A percentile compares a stretch with the other conserved stretches of the same genome.
Evolutionary conservation across 768 basidiomycete genomes (phyloP).

Genomic region (Hypholoma sublateritium): DNA sequence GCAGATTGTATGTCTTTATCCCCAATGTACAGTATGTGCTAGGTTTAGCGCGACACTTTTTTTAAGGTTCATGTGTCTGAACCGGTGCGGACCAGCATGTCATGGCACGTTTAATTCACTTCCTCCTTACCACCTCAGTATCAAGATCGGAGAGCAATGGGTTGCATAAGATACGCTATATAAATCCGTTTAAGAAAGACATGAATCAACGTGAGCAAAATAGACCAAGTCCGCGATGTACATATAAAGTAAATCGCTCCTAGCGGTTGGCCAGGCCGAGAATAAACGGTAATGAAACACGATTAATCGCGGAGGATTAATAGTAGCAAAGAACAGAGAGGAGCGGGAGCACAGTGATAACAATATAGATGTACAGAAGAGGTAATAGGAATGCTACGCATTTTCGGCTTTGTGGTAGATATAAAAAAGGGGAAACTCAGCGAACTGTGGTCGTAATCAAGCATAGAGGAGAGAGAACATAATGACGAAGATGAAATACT

Average conservation of each 20-base stretch:
- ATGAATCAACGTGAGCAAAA: background rate
- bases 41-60: too few relatives aligned
- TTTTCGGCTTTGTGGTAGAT: background rate
- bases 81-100: too few relatives aligned
- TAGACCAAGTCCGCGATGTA: background rate
- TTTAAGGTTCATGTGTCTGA: too few relatives aligned
- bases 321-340: background rate
- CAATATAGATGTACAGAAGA: constrained; percentile 4
- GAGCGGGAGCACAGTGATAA: background rate
- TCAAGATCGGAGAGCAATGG: background rate
- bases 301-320: constrained; percentile 4
- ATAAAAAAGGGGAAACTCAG: background rate
- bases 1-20: background rate
- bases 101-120: too few relatives aligned
- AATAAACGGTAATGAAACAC: background rate
- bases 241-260: background rate
- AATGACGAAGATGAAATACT: constrained; percentile 1
- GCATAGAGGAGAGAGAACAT: background rate
- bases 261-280: background rate
- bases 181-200: constrained; percentile 2
- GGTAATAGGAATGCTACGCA: background rate
- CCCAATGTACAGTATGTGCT: background rate
- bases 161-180: background rate
- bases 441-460: background rate
- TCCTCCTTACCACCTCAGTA: background rate